Evolutionary conservation across 2,329 filamentous ascomycete species (phyloP), one percentile per base, ranked within the genome.

Genomic region (Trichophyton verrucosum): DNA sequence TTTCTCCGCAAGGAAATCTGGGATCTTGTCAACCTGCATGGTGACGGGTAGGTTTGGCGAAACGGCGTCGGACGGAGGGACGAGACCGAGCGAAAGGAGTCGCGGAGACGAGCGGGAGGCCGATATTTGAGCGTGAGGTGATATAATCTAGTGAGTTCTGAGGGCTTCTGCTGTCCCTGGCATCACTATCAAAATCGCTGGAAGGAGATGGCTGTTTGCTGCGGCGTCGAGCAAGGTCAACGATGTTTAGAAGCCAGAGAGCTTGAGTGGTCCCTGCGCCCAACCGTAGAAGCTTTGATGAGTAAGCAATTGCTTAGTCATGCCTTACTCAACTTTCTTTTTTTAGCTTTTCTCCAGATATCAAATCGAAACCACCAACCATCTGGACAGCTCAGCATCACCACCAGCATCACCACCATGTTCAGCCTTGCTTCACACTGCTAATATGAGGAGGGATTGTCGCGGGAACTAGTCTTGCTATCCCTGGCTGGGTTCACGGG

Each of bases 1-100:
- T 82, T 95, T 89, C 68, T 95, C 87, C 64, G 86, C 84, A 66
- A 99, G 87, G 78, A 97, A 95, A 75, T 95, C 89, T 72, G 89
- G 83, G 74, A 97, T 94, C 71, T 86, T 85, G 75, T 95, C 89
- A 77, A 84, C 82, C 75, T 88, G 91, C 89, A 95, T 96, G 68
- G 68, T 71, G 65, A 58, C 15, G 17, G 13, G 56, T 58, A 11
- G 30, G 36, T 58, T 27, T 44, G 13, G 13, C 24, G 33, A 15
- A 58, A 24, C 33, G 20, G 20, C 17, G n/a, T 44, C 9, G 56
- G 17, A n/a, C 27, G 27, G 27, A 30, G 27, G 3, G n/a, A 36
- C 27, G 15, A 38, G 33, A 36, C 33, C 13, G 51, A n/a, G 30
- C 11, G 11, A n/a, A 55, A 27, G 9, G 9, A 15, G 20, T 51